Conservation (phyloP, 2,329 filamentous ascomycete genomes). For the Alternaria rosae region DNA sequence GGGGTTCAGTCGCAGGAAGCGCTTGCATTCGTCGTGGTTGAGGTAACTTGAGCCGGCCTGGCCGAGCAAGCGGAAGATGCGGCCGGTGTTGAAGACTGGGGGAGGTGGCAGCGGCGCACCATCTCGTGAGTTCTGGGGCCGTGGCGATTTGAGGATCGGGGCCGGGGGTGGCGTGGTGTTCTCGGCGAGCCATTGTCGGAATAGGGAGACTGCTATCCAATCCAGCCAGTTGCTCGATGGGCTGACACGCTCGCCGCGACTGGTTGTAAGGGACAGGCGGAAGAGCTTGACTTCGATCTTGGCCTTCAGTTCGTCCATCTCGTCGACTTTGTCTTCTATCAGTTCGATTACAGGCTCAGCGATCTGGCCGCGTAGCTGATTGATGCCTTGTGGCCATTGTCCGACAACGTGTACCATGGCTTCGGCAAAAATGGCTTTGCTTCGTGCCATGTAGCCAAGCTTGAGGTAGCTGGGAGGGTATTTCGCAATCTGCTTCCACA, state of each 20-base stretch:
- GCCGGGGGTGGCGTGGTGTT: conserved; percentile 78
- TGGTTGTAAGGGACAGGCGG: conserved; percentile 78
- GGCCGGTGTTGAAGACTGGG: conserved; percentile 68
- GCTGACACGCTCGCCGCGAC: conserved; percentile 80
- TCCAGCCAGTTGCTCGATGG: conserved; percentile 83
- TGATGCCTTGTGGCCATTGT: conserved; percentile 85
- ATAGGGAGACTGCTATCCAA: conserved; percentile 87
- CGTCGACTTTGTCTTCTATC: conserved; percentile 94
- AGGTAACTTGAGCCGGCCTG: conserved; percentile 72
- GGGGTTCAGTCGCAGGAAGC: conserved; percentile 82
- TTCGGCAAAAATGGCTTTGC: conserved; percentile 77
- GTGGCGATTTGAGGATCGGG: conserved; percentile 57
- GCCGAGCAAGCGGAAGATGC: conserved; percentile 80
- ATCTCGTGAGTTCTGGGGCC: conserved; percentile 41
- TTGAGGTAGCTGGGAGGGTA: conserved; percentile 93
- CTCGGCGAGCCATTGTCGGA: conserved; percentile 92
- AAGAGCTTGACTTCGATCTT: conserved; percentile 84
- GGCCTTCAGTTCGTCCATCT: conserved; percentile 82
- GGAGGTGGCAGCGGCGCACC: conserved; percentile 40
- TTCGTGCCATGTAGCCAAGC: conserved; percentile 84
- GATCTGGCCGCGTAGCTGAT: conserved; percentile 74
- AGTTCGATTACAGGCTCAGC: conserved; percentile 82
- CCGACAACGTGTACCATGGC: conserved; percentile 93
- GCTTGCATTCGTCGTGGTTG: conserved; percentile 85
- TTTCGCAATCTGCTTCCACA: conserved; percentile 97